phyloP scores from a whole-genome alignment of 2,329 filamentous ascomycete genomes.

The Pseudogymnoascus verrucosus region DNA sequence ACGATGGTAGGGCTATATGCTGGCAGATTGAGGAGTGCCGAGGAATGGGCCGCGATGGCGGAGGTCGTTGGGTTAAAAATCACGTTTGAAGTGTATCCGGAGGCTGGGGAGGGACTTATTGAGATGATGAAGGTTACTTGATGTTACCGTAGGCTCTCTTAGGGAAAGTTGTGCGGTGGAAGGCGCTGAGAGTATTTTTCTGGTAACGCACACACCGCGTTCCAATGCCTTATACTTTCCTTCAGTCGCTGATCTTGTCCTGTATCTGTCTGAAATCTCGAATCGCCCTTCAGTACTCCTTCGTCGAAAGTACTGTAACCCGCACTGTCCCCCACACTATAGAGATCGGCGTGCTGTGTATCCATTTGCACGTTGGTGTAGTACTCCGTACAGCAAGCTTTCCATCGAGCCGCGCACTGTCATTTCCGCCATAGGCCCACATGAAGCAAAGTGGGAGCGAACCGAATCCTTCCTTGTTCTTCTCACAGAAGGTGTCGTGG shows the following conservation, averaged over 20 bases:
- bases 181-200: not conserved
- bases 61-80: slow-evolving; percentile 27
- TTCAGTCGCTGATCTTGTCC: not conserved
- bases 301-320: not conserved
- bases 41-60: slow-evolving; percentile 30
- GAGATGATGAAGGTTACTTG: slow-evolving; percentile 26
- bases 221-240: not conserved
- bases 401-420: not conserved
- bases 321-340: not conserved
- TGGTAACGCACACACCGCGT: not conserved
- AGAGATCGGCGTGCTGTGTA: not conserved
- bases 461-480: not conserved
- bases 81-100: slow-evolving; percentile 30
- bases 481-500: not conserved
- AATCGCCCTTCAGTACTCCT: not conserved
- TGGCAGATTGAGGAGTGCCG: slow-evolving; percentile 28
- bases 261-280: not conserved
- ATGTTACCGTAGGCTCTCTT: not conserved
- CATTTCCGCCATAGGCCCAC: not conserved
- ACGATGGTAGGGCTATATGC: slow-evolving; percentile 31
- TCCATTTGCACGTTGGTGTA: not conserved
- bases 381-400: not conserved
- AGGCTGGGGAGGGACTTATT: slow-evolving; percentile 28
- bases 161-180: not conserved
- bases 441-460: not conserved